Evolutionary conservation across 1,284 basidiomycete genomes (phyloP), one percentile per base, ranked within the genome.

Genomic region (Trametes sp.): DNA sequence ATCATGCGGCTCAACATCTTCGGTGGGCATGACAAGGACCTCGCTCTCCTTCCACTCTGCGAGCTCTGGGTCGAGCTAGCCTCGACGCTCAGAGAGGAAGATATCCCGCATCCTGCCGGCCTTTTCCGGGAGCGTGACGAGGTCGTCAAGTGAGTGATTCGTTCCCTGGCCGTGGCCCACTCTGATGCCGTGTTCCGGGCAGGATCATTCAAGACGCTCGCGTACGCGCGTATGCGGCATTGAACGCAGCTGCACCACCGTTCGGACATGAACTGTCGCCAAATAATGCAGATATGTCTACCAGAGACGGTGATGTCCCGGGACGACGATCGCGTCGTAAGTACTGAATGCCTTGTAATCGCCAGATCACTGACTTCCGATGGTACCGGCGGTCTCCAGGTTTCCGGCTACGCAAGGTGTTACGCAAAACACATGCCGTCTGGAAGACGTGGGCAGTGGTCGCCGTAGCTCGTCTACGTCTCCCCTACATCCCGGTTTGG

Each of bases 21-120:
- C 48, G 19, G 29, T 21, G 48, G 31, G 16, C 29, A 10, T 2
- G 24, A 21, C 13, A 3, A 31, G 2, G 48, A 50, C n/a, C 14
- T 50, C 16, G 48, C 14, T 3, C 48, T 50, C 16, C 38, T 50
- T 26, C 56, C 56, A 10, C 26, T 58, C 7, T 35, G 36, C 26
- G 56, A 58, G 24, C 13, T 48, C 14, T 58, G 56, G 56, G 19
- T 42, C 26, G 36, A 58, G 7, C 21, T 58, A 10, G 24, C 23
- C 28, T 26, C 24, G 11, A 31, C 24, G 6, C 31, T 58, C 28
- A 24, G 26, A 26, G n/a, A 58, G 26, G 48, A 51, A 9, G 56
- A 58, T 5, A 58, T 58, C 26, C 56, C 56, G 6, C 0, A 42
- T n/a, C 56, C 56, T 6, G 10, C 31, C 16, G 42, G 31, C 11